phyloP scores from a whole-genome alignment of 164 flowering plant genomes.

The Houttuynia cordata region DNA sequence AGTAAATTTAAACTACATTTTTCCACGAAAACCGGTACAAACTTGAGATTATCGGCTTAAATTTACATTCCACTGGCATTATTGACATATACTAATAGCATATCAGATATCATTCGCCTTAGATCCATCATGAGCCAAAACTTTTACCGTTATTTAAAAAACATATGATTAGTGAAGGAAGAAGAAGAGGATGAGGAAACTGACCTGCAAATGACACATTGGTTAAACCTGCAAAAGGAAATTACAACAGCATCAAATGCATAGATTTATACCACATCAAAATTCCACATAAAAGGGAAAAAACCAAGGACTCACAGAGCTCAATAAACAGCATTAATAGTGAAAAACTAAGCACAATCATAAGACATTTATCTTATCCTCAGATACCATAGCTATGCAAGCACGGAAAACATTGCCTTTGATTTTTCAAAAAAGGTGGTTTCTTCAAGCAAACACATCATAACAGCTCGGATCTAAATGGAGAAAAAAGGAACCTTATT shows the following conservation, averaged over 20 bases:
- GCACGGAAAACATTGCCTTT: too few species aligned
- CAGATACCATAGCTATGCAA: too few species aligned
- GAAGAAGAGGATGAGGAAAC: constrained; percentile 9
- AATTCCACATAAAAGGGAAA: neutral
- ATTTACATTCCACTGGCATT: neutral
- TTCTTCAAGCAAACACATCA: too few species aligned
- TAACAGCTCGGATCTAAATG: too few species aligned
- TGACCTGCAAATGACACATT: constrained; percentile 64
- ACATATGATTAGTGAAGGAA: neutral
- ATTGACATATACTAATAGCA: neutral
- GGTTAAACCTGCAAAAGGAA: constrained; percentile 47
- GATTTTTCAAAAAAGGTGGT: too few species aligned
- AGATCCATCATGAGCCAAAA: neutral
- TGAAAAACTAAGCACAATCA: too few species aligned
- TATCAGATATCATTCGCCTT: neutral
- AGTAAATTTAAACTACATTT: too few species aligned
- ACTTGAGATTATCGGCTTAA: too few species aligned
- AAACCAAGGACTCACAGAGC: neutral
- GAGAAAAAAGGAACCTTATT: too few species aligned
- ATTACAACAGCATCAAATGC: constrained; percentile 1
- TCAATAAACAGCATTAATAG: neutral
- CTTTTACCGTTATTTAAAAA: neutral
- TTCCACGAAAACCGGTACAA: too few species aligned
- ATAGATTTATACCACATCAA: neutral
- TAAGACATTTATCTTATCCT: too few species aligned